phyloP scores from a whole-genome alignment of 2,329 filamentous ascomycete species.

The Neofusicoccum laricinum region DNA sequence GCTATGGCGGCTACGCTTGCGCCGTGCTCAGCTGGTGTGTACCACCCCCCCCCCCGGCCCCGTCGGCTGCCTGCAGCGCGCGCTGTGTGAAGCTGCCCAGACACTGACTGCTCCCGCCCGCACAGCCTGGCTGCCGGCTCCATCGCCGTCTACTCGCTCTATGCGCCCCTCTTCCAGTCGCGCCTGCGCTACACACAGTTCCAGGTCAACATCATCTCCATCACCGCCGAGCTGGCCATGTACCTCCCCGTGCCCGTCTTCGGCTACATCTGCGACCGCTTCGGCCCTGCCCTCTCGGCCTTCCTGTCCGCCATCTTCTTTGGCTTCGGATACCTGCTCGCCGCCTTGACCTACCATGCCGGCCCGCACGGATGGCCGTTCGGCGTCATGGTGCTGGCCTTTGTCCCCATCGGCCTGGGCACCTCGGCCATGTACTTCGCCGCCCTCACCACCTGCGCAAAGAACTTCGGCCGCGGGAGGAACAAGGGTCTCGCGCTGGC shows the following conservation, averaged over 20 bases:
- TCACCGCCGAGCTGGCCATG: constrained; percentile 80
- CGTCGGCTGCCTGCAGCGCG: background rate
- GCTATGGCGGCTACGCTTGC: constrained; percentile 58
- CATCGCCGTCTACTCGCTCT: constrained; percentile 90
- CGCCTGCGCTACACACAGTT: constrained; percentile 85
- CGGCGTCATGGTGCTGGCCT: constrained; percentile 78
- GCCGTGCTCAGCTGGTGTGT: constrained; percentile 54
- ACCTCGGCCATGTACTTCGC: constrained; percentile 88
- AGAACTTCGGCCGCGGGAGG: constrained; percentile 91
- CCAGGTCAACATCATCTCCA: constrained; percentile 86
- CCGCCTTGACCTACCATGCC: constrained; percentile 72
- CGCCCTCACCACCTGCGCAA: constrained; percentile 91
- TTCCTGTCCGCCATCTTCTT: constrained; percentile 72
- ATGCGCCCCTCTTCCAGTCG: constrained; percentile 85
- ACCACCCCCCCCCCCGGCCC: background rate
- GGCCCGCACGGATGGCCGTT: constrained; percentile 66
- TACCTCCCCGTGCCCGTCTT: constrained; percentile 90
- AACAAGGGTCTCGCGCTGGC: constrained; percentile 87
- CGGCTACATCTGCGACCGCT: constrained; percentile 87
- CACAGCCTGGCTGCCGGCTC: constrained; percentile 74
- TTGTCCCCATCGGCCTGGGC: constrained; percentile 76
- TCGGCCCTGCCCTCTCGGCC: constrained; percentile 75
- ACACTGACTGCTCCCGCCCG: constrained; percentile 27
- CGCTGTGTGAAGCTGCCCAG: background rate
- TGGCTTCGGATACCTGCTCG: constrained; percentile 76